Evolutionary conservation across 257 asterid species (phyloP), one percentile per base, ranked within the genome.

Genomic region (Penstemon newberryi): DNA sequence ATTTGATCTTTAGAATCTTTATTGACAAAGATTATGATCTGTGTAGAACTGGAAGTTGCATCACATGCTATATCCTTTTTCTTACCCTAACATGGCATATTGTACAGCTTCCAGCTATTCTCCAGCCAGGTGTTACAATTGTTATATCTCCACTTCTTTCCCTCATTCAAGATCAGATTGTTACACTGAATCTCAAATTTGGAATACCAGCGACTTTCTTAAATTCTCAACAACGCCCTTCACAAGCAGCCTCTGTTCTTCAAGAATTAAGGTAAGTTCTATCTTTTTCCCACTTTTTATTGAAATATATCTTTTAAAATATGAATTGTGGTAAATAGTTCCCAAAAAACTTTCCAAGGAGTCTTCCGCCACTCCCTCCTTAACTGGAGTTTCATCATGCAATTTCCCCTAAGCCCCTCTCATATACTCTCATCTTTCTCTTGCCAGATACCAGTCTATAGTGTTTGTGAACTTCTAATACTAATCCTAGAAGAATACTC

Each of bases 141-240:
- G 96, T 94, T 36, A 80, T 91, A 77, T 94, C 97, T n/a, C 99
- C 99, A 46, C 91, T 94, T 55, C 96, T 94, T 67, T 94, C 99
- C 69, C 96, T 94, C 77, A 94, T 94, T 84, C 99, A 91, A 82
- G 99, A 94, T 81, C 99, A 94, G 88, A 94, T 94, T 70, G 80
- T 85, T 72, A 83, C 99, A 12, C 84, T 94, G 78, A 94, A 91
- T 79, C 83, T 87, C 71, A 94, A 91, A 82, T 94, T 60, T 76
- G 97, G 96, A 69, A 87, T 94, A 78, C 91, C 99, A 1, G 91
- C 97, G 49, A 94, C 99, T 55, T 94, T 94, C 84, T 83, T 94
- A 69, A 94, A 94, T 84, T 94, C 97, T 75, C 99, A 89, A 70
- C 99, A 94, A 82, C 81, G 77, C 80, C 73, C 88, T 50, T 76